Evolutionary conservation across 2,329 filamentous ascomycete species (phyloP).

Genomic region (Nigrograna mackinnonii): DNA sequence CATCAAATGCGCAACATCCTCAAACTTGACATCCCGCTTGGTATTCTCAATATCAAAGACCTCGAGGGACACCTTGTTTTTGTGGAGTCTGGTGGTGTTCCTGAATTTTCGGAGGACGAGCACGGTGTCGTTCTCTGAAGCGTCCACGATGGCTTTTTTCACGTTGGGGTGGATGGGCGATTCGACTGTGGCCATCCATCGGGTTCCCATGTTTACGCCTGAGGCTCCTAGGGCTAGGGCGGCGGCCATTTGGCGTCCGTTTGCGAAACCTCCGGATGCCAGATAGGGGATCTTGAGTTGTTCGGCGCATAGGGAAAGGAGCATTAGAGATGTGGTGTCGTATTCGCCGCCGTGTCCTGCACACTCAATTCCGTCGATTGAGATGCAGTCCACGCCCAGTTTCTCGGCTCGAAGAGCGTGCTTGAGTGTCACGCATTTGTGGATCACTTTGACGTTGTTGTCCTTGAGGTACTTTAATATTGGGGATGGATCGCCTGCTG

Average conservation of each 20-base stretch:
- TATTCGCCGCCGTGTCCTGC: constrained; percentile 54
- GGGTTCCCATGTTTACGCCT: constrained; percentile 31
- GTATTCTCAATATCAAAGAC: constrained; percentile 27
- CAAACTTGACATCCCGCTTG: constrained; percentile 27
- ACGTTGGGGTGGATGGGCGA: constrained; percentile 27
- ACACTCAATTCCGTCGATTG: constrained; percentile 31
- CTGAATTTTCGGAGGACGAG: constrained; percentile 28
- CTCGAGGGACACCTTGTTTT: constrained; percentile 27
- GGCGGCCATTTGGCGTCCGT: constrained; percentile 26
- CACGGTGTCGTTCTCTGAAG: constrained; percentile 26
- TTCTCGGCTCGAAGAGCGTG: constrained; percentile 28
- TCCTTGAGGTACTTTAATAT: constrained; percentile 29
- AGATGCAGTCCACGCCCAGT: constrained; percentile 26
- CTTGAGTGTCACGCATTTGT: constrained; percentile 29
- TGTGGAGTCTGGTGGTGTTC: constrained; percentile 27
- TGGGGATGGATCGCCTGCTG: constrained; percentile 28
- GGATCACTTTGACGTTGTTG: constrained; percentile 24
- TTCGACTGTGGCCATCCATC: constrained; percentile 32
- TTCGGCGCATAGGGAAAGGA: constrained; percentile 24
- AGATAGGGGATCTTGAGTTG: constrained; percentile 31
- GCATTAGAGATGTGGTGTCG: constrained; percentile 58
- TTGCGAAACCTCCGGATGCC: constrained; percentile 29
- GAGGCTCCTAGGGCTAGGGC: constrained; percentile 27
- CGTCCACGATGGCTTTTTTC: constrained; percentile 28
- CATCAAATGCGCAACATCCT: constrained; percentile 31